Conservation (phyloP, 2,329 filamentous ascomycete species). For the Diaporthe citrichinensis region DNA sequence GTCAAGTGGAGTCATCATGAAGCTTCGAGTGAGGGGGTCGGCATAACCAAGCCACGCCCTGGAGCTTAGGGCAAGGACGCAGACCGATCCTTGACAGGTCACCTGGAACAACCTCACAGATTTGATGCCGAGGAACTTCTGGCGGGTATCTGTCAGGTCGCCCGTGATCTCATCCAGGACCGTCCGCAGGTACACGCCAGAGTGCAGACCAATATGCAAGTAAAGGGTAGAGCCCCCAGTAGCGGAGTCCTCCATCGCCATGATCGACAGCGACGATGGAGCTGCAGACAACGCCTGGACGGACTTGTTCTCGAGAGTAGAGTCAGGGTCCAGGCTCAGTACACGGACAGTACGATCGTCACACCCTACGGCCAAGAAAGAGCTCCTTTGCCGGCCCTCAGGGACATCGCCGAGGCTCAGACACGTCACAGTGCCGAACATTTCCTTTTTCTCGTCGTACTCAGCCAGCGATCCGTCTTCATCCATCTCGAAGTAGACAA, state of each 20-base stretch:
- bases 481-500: constrained; percentile 99
- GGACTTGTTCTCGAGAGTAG: constrained; percentile 92
- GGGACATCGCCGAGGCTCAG: constrained; percentile 95
- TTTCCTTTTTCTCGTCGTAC: constrained; percentile 94
- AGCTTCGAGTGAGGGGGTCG: constrained; percentile 86
- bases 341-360: constrained; percentile 97
- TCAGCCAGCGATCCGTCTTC: constrained; percentile 90
- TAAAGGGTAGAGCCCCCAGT: constrained; percentile 91
- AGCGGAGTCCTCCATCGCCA: constrained; percentile 95
- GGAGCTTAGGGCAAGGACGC: constrained; percentile 90
- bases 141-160: constrained; percentile 93
- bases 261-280: constrained; percentile 90
- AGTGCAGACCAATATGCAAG: constrained; percentile 95
- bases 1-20: constrained; percentile 92
- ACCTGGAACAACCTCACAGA: constrained; percentile 92
- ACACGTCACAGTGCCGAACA: constrained; percentile 95
- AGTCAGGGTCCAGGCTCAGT: constrained; percentile 89
- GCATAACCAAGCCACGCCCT: constrained; percentile 97
- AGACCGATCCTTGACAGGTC: constrained; percentile 86
- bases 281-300: constrained; percentile 94
- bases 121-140: constrained; percentile 93
- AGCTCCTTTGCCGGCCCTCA: constrained; percentile 88
- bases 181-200: constrained; percentile 94
- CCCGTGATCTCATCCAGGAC: constrained; percentile 96
- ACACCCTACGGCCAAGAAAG: constrained; percentile 95